Conservation (phyloP, 371 early-diverging fungal genomes). For the Parasitella parasitica region DNA sequence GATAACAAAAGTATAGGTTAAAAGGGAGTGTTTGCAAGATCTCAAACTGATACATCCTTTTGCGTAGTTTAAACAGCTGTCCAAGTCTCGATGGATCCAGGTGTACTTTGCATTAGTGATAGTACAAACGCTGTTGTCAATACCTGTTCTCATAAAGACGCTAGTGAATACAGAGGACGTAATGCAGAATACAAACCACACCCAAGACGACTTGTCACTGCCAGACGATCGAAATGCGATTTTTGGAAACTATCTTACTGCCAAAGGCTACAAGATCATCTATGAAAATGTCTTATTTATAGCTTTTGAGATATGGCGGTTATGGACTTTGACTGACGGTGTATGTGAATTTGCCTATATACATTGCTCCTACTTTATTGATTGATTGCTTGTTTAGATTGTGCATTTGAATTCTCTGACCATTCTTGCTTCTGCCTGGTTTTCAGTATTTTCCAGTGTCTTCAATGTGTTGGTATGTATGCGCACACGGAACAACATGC, state of each 20-base stretch:
- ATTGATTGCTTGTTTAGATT: slow-evolving; percentile 10
- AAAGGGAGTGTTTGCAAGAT: neutral
- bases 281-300: slow-evolving; percentile 18
- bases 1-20: neutral
- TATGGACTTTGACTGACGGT: slow-evolving; percentile 15
- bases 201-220: neutral
- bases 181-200: too few relatives aligned
- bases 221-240: neutral
- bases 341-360: neutral
- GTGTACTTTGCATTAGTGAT: slow-evolving; percentile 1
- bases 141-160: slow-evolving; percentile 10
- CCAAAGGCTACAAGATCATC: slow-evolving; percentile 5
- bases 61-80: slow-evolving; percentile 15
- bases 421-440: slow-evolving; percentile 19
- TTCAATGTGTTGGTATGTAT: slow-evolving; percentile 13
- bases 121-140: neutral
- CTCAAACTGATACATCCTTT: neutral
- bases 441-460: slow-evolving; percentile 2
- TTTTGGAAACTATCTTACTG: neutral
- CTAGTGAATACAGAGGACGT: slow-evolving; percentile 1
- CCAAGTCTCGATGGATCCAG: slow-evolving; percentile 18
- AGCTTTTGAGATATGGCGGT: slow-evolving; percentile 8
- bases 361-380: neutral
- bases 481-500: neutral
- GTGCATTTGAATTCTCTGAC: slow-evolving; percentile 15